Conservation (phyloP, 495 filamentous ascomycete species). For the Penicillium bovifimosum region DNA sequence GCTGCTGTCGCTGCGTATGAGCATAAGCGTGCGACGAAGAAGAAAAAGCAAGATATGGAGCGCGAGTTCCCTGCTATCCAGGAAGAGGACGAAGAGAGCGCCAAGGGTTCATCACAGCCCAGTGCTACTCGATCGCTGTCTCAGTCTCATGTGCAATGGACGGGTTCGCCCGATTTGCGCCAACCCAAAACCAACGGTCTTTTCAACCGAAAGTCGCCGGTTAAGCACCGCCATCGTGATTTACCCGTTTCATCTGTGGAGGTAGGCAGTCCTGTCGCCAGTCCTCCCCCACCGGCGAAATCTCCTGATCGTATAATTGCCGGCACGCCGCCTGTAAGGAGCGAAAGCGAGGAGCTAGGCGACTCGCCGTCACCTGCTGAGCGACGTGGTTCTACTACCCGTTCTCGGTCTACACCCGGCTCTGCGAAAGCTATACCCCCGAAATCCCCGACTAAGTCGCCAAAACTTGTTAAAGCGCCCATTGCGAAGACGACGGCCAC, state of each 20-base stretch:
- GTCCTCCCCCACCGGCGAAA: neutral
- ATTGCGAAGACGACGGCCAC: neutral
- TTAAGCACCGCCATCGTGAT: conserved; percentile 10
- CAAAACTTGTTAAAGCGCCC: neutral
- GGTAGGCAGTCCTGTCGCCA: neutral
- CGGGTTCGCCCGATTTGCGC: neutral
- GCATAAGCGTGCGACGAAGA: neutral
- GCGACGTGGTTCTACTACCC: neutral
- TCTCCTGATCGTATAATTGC: neutral
- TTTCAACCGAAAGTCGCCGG: neutral
- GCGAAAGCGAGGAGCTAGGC: conserved; percentile 27
- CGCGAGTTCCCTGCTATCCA: conserved; percentile 3
- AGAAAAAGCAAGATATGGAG: conserved; percentile 9
- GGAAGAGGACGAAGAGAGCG: conserved; percentile 9
- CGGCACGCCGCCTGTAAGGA: conserved; percentile 2
- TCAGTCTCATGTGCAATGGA: neutral
- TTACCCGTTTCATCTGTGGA: conserved; percentile 25
- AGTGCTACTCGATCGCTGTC: neutral
- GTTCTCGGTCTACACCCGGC: neutral
- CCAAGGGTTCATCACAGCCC: neutral
- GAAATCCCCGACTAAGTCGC: neutral
- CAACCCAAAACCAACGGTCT: neutral
- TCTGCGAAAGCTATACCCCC: neutral
- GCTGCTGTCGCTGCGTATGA: conserved; percentile 10
- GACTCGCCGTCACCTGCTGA: conserved; percentile 15